Evolutionary conservation across 495 filamentous ascomycete genomes (phyloP).

Genomic region (Monascus purpureus): DNA sequence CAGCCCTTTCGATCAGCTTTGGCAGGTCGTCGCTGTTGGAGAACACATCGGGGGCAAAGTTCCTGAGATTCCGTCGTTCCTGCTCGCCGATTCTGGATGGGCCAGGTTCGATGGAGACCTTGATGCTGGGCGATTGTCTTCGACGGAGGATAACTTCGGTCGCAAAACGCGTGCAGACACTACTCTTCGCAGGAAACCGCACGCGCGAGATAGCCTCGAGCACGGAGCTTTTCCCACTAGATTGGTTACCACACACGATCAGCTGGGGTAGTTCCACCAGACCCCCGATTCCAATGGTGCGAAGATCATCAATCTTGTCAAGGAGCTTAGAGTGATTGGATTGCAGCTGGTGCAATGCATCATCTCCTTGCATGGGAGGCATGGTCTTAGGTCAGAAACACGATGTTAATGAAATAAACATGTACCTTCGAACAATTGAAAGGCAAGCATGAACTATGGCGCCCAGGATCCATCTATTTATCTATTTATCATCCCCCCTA

Average conservation of each 20-base stretch:
- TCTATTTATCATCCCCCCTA: too few species aligned
- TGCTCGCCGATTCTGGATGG: slow-evolving; percentile 5
- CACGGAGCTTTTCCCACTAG: slow-evolving; percentile 60
- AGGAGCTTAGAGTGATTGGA: slow-evolving; percentile 23
- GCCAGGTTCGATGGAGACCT: slow-evolving; percentile 32
- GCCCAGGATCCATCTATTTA: too few species aligned
- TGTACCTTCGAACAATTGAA: too few species aligned
- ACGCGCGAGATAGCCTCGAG: slow-evolving; percentile 60
- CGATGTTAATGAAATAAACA: too few species aligned
- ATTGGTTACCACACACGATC: slow-evolving; percentile 61
- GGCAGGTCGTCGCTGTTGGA: slow-evolving; percentile 18
- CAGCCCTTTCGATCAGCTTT: slow-evolving; percentile 31
- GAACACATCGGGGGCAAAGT: slow-evolving; percentile 5
- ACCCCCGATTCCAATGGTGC: slow-evolving; percentile 38
- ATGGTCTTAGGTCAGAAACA: too few species aligned
- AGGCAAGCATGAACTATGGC: too few species aligned
- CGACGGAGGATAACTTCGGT: slow-evolving; percentile 45
- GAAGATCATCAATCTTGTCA: slow-evolving; percentile 45
- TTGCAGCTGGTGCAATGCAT: slow-evolving; percentile 8
- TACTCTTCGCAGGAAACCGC: slow-evolving; percentile 50
- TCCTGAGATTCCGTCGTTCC: slow-evolving; percentile 4
- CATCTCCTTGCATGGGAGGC: too few species aligned
- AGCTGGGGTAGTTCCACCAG: slow-evolving; percentile 55
- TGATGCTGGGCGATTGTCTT: slow-evolving; percentile 11
- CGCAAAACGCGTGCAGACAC: slow-evolving; percentile 53